A percentile compares a stretch with the other conserved stretches of the same genome.
Conservation (phyloP, 2,329 filamentous ascomycete genomes). For the Cryphonectria japonica region DNA sequence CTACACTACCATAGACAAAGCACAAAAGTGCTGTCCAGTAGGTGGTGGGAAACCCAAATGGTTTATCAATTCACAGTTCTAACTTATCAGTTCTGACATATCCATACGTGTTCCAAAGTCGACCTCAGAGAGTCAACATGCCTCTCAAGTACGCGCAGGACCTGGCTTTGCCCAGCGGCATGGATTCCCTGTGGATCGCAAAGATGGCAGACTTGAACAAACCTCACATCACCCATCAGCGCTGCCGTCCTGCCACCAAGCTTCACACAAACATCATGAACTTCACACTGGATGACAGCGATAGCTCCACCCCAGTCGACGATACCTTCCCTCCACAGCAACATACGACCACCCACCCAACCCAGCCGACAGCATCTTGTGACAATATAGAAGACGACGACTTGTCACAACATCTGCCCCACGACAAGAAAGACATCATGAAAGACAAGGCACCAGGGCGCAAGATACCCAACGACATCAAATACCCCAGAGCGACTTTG, state of each 20-base stretch:
- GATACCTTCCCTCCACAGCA: neutral
- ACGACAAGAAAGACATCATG: neutral
- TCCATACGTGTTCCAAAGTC: neutral
- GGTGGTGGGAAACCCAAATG: neutral
- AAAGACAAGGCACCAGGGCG: neutral
- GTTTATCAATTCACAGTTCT: too few species aligned
- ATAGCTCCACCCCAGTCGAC: neutral
- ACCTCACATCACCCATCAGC: neutral
- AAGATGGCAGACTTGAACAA: neutral
- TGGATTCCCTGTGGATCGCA: neutral
- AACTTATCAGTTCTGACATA: neutral
- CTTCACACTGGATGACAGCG: neutral
- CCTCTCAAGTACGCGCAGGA: neutral
- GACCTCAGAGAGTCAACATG: neutral
- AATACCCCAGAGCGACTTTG: neutral
- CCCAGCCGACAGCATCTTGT: neutral
- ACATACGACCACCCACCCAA: neutral
- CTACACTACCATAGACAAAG: neutral
- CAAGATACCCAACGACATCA: too few species aligned
- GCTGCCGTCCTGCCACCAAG: neutral
- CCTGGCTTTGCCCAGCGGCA: neutral
- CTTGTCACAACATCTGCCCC: too few species aligned
- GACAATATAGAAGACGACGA: neutral
- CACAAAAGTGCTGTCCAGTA: neutral
- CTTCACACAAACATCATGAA: neutral